phyloP scores from a whole-genome alignment of 805 yeast species.

The Tanozyma kutaoensis region DNA sequence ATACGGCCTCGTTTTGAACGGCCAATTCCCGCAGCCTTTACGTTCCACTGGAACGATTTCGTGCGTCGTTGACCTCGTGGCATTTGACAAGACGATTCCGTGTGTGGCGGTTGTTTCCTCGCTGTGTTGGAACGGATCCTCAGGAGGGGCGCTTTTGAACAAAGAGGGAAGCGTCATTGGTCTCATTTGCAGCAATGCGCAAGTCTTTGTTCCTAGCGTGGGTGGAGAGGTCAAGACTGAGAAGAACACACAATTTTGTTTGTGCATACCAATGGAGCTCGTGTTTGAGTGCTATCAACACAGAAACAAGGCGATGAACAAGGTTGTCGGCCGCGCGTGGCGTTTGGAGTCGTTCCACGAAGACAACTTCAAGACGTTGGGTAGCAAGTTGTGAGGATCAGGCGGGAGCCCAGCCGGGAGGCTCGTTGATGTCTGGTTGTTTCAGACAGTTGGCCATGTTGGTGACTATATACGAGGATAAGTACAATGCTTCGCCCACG shows the following conservation, averaged over 20 bases:
- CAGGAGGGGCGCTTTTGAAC: constrained; percentile 31
- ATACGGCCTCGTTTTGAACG: constrained; percentile 24
- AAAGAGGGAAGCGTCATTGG: constrained; percentile 18
- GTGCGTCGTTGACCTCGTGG: constrained; percentile 5
- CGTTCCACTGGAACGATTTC: constrained; percentile 18
- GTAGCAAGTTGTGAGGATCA: no score
- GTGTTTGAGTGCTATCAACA: constrained; percentile 10
- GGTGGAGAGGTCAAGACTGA: constrained; percentile 8
- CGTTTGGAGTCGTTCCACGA: constrained; percentile 9
- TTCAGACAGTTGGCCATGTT: no score
- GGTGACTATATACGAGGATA: no score
- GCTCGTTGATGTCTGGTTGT: no score
- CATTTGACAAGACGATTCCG: constrained; percentile 1
- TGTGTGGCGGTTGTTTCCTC: constrained; percentile 23
- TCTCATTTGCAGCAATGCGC: constrained; percentile 31
- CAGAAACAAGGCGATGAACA: constrained; percentile 3
- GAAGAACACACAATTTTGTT: constrained; percentile 16
- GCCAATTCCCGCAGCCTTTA: constrained; percentile 12
- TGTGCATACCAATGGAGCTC: constrained; percentile 19
- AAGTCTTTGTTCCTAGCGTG: constrained; percentile 11
- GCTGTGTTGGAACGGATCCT: constrained; percentile 38
- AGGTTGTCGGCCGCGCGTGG: constrained; percentile 11
- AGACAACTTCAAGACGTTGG: no score
- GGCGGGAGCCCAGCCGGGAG: no score
- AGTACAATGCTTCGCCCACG: no score